A percentile compares a stretch with the other conserved stretches of the same genome.
Evolutionary conservation across 2,329 filamentous ascomycete species (phyloP).

Genomic region (Alternaria gansuensis): DNA sequence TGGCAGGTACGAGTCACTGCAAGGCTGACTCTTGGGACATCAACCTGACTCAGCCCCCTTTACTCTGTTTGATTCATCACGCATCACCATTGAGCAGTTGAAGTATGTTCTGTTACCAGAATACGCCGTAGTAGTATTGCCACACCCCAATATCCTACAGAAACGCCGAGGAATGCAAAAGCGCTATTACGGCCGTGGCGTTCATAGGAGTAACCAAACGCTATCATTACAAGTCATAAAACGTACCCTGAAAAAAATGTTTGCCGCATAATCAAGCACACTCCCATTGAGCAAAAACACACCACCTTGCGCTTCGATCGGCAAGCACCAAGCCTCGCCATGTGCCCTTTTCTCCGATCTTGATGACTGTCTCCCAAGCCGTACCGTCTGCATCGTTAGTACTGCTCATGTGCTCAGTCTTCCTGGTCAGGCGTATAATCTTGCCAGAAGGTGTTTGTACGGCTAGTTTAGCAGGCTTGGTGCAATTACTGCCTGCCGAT

Average conservation of each 20-base stretch:
- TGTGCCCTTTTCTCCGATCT: constrained; percentile 81
- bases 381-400: constrained; percentile 73
- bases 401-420: constrained; percentile 71
- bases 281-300: constrained; percentile 88
- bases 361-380: constrained; percentile 90
- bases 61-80: background rate
- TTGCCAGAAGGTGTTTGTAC: constrained; percentile 95
- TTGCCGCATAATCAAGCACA: constrained; percentile 31
- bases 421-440: constrained; percentile 86
- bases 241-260: background rate
- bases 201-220: constrained; percentile 21
- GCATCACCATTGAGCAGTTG: background rate
- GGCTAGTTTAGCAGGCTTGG: constrained; percentile 92
- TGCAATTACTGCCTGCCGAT: constrained; percentile 64
- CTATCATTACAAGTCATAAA: constrained; percentile 35
- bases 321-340: constrained; percentile 85
- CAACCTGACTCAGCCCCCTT: background rate
- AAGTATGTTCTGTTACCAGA: background rate
- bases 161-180: constrained; percentile 26
- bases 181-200: constrained; percentile 12
- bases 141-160: constrained; percentile 22
- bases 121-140: constrained; percentile 14
- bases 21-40: background rate
- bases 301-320: constrained; percentile 85
- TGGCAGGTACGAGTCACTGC: constrained; percentile 19